A percentile compares a stretch with the other conserved stretches of the same genome.
phyloP scores from a whole-genome alignment of 2,329 filamentous ascomycete species.

The Penicillium palitans region DNA sequence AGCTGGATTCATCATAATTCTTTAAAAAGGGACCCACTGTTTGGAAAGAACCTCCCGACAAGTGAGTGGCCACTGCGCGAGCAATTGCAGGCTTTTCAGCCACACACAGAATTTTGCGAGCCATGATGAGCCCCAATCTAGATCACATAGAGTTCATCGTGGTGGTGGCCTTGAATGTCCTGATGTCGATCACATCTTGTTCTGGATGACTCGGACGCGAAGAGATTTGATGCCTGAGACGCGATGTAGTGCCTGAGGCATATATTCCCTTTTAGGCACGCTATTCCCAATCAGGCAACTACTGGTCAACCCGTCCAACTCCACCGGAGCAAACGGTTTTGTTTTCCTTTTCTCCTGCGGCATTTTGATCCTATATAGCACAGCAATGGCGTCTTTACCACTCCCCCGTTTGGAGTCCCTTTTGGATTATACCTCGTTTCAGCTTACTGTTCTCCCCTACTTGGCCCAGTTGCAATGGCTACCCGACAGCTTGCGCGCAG shows the following conservation, averaged over 20 bases:
- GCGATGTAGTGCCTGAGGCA: constrained; percentile 18
- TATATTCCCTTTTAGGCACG: not conserved
- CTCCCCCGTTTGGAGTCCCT: constrained; percentile 67
- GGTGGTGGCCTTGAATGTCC: constrained; percentile 6
- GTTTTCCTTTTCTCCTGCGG: constrained; percentile 5
- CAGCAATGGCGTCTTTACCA: constrained; percentile 59
- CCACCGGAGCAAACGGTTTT: constrained; percentile 9
- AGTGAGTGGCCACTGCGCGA: constrained; percentile 86
- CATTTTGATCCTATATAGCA: not conserved
- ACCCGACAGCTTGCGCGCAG: constrained; percentile 63
- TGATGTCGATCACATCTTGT: constrained; percentile 16
- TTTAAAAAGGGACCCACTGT: constrained; percentile 57
- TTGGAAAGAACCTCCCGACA: constrained; percentile 72
- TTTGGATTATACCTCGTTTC: constrained; percentile 73
- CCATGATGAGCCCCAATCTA: constrained; percentile 33
- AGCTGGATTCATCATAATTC: constrained; percentile 12
- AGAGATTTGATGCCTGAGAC: constrained; percentile 10
- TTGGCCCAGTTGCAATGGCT: constrained; percentile 68
- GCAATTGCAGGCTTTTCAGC: constrained; percentile 93
- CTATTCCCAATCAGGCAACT: constrained; percentile 22
- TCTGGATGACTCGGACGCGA: constrained; percentile 18
- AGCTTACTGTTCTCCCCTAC: constrained; percentile 73
- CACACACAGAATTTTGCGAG: constrained; percentile 67
- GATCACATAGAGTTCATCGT: constrained; percentile 13
- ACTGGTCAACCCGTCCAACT: constrained; percentile 11